A percentile compares a stretch with the other conserved stretches of the same genome.
Conservation (phyloP, 331 rosid genomes). For the Acacia pycnantha region DNA sequence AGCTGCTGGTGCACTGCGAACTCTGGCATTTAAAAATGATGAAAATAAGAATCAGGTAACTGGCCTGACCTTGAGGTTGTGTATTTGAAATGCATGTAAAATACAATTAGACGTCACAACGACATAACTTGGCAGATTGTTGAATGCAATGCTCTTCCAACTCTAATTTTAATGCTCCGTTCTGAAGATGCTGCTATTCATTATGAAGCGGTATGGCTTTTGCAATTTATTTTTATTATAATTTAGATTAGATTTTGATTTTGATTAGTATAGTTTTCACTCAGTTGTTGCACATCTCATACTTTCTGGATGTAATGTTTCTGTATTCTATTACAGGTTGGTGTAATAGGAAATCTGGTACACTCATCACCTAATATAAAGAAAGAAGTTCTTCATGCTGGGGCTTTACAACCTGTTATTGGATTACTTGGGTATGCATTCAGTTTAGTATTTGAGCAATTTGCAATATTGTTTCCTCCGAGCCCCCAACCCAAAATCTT, state of each 20-base stretch:
- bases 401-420: slow-evolving; percentile 98
- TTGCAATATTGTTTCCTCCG: background rate
- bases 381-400: slow-evolving; percentile 95
- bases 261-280: background rate
- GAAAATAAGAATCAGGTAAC: slow-evolving; percentile 94
- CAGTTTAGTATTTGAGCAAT: slow-evolving; percentile 20
- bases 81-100: background rate
- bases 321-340: slow-evolving; percentile 69
- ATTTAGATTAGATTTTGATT: slow-evolving; percentile 8
- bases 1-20: slow-evolving; percentile 95
- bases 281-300: slow-evolving; percentile 18
- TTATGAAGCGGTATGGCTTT: slow-evolving; percentile 85
- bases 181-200: slow-evolving; percentile 98
- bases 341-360: slow-evolving; percentile 97
- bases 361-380: slow-evolving; percentile 97
- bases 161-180: slow-evolving; percentile 90
- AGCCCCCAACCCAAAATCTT: background rate
- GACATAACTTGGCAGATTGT: slow-evolving; percentile 74
- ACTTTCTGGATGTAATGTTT: slow-evolving; percentile 32
- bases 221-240: slow-evolving; percentile 3
- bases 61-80: slow-evolving; percentile 20
- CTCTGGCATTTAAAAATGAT: slow-evolving; percentile 92
- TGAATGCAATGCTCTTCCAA: slow-evolving; percentile 97
- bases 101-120: slow-evolving; percentile 13
- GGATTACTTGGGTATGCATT: slow-evolving; percentile 81